Base-by-base conservation (phyloP, 1,284 basidiomycete genomes). In the Exobasidium cylindrosporum region DNA sequence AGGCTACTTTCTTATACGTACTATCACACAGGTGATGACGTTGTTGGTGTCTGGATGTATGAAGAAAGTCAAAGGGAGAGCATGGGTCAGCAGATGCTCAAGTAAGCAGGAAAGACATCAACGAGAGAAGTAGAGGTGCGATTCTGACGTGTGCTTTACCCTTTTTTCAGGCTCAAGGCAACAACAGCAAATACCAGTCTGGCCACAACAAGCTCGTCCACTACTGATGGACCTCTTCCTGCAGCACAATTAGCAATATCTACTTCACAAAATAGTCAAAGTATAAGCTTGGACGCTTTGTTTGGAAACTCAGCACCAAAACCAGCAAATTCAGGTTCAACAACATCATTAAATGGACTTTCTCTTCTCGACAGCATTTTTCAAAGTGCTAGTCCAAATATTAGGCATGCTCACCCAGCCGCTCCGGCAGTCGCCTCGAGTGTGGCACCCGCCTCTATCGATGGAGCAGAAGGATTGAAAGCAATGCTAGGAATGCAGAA, bases 31-130 rank as follows among this genome's bases (percentile, higher is more conserved):
- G 32, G 68, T 62, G 79, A 78, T 31, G 72, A 79, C 28, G 88
- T 87, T 1, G 84, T 89, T 63, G 90, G 90, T 1, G 82, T 92
- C 7, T 93, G 91, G 91, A 88, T 88, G 78, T 87, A 86, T 70
- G 84, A 88, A 31, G 85, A 86, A 14, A 87, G 87, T 59, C 85
- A 87, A 32, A 84, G 89, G 46, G 87, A 88, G 73, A 84, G 86
- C 26, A 83, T 92, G 76, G 86, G 81, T 13, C 60, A 76, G 24
- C 62, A 67, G 52, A 73, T 82, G 76, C 57, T 77, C 28, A 66
- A 69, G 76, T 77, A 28, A 44, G 69, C 57, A 21, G 2, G 31
- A 45, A 54, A n/a, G 4, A 21, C 57, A 4, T 49, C 56, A 49
- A n/a, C 23, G 46, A 28, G 11, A 59, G 45, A 28, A 29, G n/a